Percentiles rank a stretch among this genome's conserved stretches.
phyloP scores from a whole-genome alignment of 2,329 filamentous ascomycete genomes.

The Xylaria multiplex region DNA sequence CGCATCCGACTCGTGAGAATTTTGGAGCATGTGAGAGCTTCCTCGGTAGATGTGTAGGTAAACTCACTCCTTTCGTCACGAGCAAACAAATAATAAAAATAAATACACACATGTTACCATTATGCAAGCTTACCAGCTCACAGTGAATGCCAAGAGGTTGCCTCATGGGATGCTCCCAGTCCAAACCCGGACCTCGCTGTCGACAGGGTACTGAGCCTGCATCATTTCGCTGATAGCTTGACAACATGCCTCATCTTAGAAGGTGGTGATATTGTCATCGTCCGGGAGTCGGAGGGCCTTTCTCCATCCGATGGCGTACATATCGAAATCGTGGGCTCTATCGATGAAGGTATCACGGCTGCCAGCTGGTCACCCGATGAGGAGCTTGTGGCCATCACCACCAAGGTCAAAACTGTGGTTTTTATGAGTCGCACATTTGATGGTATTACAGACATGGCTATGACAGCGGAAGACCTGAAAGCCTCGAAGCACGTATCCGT shows the following conservation, averaged over 20 bases:
- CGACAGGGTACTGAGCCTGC: slow-evolving; percentile 81
- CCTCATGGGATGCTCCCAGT: slow-evolving; percentile 89
- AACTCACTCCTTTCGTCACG: background rate
- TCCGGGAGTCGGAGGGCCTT: slow-evolving; percentile 71
- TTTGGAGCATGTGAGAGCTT: slow-evolving; percentile 54
- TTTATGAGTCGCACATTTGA: slow-evolving; percentile 96
- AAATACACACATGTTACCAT: background rate
- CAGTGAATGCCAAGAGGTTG: slow-evolving; percentile 63
- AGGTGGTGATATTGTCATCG: slow-evolving; percentile 89
- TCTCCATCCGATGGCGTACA: slow-evolving; percentile 70
- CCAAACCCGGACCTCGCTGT: slow-evolving; percentile 78
- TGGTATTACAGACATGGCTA: slow-evolving; percentile 76
- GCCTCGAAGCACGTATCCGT: slow-evolving; percentile 95
- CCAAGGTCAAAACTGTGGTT: slow-evolving; percentile 79
- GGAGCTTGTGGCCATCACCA: slow-evolving; percentile 85
- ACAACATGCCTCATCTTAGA: slow-evolving; percentile 85
- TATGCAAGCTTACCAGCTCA: slow-evolving; percentile 19
- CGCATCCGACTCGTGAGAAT: slow-evolving; percentile 77
- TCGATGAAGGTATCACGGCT: slow-evolving; percentile 89
- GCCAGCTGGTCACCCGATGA: slow-evolving; percentile 96
- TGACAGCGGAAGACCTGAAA: slow-evolving; percentile 80
- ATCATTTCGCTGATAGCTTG: slow-evolving; percentile 84
- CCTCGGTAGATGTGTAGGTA: slow-evolving; percentile 55
- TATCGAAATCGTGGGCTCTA: slow-evolving; percentile 94
- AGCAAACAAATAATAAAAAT: slow-evolving; percentile 1